Percentiles rank a stretch among this genome's conserved stretches.
Evolutionary conservation across 495 filamentous ascomycete genomes (phyloP).

Genomic region (Podospora sp.): DNA sequence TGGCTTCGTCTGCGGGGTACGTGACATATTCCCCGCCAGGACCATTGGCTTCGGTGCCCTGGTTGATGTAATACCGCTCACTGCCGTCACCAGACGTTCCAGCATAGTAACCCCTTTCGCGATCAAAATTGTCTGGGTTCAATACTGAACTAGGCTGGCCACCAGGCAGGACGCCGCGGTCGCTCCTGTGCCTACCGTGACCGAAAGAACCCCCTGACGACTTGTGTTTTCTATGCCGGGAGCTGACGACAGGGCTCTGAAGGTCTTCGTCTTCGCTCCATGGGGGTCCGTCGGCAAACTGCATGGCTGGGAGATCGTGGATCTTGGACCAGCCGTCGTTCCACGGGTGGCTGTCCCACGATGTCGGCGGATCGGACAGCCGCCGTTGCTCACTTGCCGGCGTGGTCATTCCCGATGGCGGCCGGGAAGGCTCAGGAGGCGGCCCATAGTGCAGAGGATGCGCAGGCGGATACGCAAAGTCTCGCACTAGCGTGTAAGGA

Average conservation of each 20-base stretch:
- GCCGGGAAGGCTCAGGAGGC: constrained; percentile 67
- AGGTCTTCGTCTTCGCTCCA: constrained; percentile 97
- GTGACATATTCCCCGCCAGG: constrained; percentile 81
- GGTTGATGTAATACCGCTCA: constrained; percentile 75
- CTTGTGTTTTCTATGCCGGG: constrained; percentile 83
- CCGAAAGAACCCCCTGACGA: constrained; percentile 58
- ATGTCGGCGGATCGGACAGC: constrained; percentile 75
- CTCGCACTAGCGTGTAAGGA: constrained; percentile 85
- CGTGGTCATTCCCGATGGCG: constrained; percentile 75
- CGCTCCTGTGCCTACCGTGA: constrained; percentile 48
- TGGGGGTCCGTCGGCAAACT: constrained; percentile 90
- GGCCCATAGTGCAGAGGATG: constrained; percentile 95
- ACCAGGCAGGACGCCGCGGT: constrained; percentile 28
- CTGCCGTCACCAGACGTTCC: constrained; percentile 72
- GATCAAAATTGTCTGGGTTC: constrained; percentile 46
- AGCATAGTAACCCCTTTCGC: constrained; percentile 65
- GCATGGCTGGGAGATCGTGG: constrained; percentile 77
- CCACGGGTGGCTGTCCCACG: constrained; percentile 57
- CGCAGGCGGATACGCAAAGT: constrained; percentile 85
- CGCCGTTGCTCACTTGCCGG: constrained; percentile 80
- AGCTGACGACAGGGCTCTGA: constrained; percentile 81
- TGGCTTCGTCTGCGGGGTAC: constrained; percentile 67
- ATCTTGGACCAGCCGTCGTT: constrained; percentile 45
- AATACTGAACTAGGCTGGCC: constrained; percentile 45
- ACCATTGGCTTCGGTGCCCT: constrained; percentile 68